A percentile compares a stretch with the other conserved stretches of the same genome.
These are phyloP conservation scores for Colletotrichum siamense DNA, from an alignment of 2,329 filamentous ascomycete species.

Conservation along the genomic window DNA sequence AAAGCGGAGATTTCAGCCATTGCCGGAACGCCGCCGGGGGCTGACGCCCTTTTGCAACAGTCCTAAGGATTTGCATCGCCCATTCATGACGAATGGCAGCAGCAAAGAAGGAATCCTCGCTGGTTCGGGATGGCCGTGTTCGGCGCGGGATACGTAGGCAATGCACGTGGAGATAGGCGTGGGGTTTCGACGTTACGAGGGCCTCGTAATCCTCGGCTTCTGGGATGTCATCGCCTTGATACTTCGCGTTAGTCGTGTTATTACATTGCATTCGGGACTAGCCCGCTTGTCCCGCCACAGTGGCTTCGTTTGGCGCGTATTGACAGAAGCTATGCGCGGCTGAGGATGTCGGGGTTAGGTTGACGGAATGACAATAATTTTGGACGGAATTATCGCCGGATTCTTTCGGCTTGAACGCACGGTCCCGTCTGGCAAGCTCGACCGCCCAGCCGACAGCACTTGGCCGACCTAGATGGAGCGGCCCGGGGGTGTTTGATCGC, in stretches of 20 bases:
- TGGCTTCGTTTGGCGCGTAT: background rate
- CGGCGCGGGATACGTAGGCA: background rate
- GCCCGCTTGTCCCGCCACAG: background rate
- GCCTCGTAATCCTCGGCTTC: background rate
- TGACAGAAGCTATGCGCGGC: background rate
- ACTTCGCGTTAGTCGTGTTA: background rate
- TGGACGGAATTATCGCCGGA: background rate
- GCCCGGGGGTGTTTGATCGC: background rate
- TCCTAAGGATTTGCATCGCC: fast-evolving
- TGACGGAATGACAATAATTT: background rate
- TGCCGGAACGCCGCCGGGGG: background rate
- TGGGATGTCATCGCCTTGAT: background rate
- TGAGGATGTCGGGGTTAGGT: fast-evolving
- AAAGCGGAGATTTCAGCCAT: background rate
- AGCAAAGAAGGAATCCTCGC: background rate
- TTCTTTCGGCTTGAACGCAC: fast-evolving
- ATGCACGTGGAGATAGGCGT: background rate
- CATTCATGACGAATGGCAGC: background rate
- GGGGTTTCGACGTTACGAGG: background rate
- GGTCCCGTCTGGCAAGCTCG: background rate
- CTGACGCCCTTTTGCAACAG: background rate
- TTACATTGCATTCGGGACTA: background rate
- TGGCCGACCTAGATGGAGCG: background rate
- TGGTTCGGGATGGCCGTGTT: background rate
- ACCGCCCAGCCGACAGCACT: background rate